Evolutionary conservation across 2,329 filamentous ascomycete species (phyloP).

Genomic region (Fusarium pseudograminearum): DNA sequence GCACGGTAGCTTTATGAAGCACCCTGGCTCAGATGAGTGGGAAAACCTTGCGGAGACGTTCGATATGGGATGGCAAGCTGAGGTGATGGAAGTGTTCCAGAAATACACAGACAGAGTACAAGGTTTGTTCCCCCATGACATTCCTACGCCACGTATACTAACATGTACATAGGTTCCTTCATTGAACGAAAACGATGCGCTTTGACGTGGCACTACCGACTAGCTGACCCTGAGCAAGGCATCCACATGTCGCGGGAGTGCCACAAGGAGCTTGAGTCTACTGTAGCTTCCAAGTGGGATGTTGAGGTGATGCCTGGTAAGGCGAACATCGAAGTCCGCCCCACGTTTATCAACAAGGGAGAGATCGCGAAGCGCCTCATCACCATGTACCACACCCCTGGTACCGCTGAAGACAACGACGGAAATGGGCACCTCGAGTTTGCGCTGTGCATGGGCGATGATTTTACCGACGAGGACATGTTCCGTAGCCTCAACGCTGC

Average conservation of each 20-base stretch:
- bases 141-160: not conserved
- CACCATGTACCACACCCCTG: slow-evolving; percentile 71
- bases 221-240: slow-evolving; percentile 88
- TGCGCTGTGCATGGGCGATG: slow-evolving; percentile 90
- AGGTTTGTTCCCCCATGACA: slow-evolving; percentile 63
- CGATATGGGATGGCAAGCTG: slow-evolving; percentile 92
- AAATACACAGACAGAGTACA: slow-evolving; percentile 88
- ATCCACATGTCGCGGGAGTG: slow-evolving; percentile 83
- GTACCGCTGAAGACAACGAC: slow-evolving; percentile 59
- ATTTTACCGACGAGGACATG: slow-evolving; percentile 97
- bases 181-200: slow-evolving; percentile 95
- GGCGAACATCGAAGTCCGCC: slow-evolving; percentile 96
- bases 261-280: slow-evolving; percentile 82
- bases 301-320: slow-evolving; percentile 98
- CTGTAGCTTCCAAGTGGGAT: slow-evolving; percentile 82
- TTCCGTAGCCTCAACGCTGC: slow-evolving; percentile 82
- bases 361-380: slow-evolving; percentile 91
- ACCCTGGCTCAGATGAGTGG: slow-evolving; percentile 83
- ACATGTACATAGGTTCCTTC: slow-evolving; percentile 75
- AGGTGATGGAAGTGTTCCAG: slow-evolving; percentile 86
- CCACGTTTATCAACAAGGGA: slow-evolving; percentile 97
- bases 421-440: slow-evolving; percentile 77
- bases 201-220: slow-evolving; percentile 96
- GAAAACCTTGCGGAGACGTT: slow-evolving; percentile 87
- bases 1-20: slow-evolving; percentile 93